A percentile compares a stretch with the other conserved stretches of the same genome.
Evolutionary conservation across 352 stramenopile genomes (phyloP).

Genomic region (Pythium plurisporium): DNA sequence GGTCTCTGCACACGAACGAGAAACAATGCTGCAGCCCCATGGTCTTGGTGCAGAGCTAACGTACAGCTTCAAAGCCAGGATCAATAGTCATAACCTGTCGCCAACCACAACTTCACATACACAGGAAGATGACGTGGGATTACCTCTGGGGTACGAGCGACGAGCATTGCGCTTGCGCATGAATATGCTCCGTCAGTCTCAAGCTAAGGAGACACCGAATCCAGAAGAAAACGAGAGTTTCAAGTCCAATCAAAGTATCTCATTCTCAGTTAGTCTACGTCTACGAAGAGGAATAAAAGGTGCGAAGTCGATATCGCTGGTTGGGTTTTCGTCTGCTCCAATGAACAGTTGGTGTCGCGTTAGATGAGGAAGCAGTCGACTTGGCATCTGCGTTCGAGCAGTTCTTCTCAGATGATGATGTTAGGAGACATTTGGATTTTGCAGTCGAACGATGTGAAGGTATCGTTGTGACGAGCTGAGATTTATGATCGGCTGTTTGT

Average conservation of each 20-base stretch:
- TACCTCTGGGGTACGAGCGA: not conserved
- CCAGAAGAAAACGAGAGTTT: not conserved
- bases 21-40: not conserved
- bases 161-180: not conserved
- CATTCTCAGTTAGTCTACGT: not conserved
- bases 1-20: not conserved
- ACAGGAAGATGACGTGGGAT: not conserved
- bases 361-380: slow-evolving; percentile 54
- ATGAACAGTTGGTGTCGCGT: not conserved
- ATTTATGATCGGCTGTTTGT: no score
- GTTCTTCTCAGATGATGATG: slow-evolving; percentile 31
- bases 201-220: not conserved
- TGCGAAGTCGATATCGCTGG: not conserved
- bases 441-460: slow-evolving; percentile 39
- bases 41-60: not conserved
- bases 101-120: not conserved
- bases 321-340: not conserved
- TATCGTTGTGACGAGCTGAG: not conserved
- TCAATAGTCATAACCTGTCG: not conserved
- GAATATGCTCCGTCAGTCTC: not conserved
- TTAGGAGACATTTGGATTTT: slow-evolving; percentile 32
- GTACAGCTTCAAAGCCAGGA: slow-evolving; percentile 8
- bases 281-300: slow-evolving; percentile 22
- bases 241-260: no score
- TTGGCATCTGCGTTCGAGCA: slow-evolving; percentile 39